Base-by-base conservation (phyloP, 306 rosid species). In the Rosa multiflora region DNA sequence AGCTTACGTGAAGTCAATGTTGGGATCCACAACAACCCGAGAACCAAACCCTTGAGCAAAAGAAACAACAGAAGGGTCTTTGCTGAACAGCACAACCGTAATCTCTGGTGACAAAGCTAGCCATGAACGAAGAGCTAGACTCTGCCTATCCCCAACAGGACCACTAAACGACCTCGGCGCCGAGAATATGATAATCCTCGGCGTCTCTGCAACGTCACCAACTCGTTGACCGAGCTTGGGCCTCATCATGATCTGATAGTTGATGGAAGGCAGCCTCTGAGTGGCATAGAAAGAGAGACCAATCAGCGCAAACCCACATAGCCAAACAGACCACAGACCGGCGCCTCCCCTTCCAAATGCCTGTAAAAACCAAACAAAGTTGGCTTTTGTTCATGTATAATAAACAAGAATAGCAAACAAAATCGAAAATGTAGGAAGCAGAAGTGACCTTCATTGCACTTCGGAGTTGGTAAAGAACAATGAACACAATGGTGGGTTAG, bases 1-100 rank as follows among this genome's bases (percentile, higher is more conserved):
- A 72, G 78, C 93, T 87, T 88, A 95, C 99, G 90, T 90, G 83
- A 95, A 95, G 88, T 95, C 99, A 71, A 91, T 88, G 85, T 74
- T 44, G 29, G 80, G 61, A 51, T 95, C 93, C n/a, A 91, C 91
- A 48, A 81, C 83, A 86, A 92, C 97, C 78, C 88, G 88, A 11
- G 96, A 88, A 82, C 82, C 88, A 47, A 90, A 84, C 58, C 73
- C 68, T 47, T 47, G 70, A 5, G 94, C 87, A 26, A 88, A 90
- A 29, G 94, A 86, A 47, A 78, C 87, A 68, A 88, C 96, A 6
- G 98, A 91, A 73, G 90, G 86, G 81, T 95, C 87, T 77, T 83
- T 90, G 82, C 94, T 88, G 72, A 68, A 92, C 53, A 95, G 81
- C 81, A 92, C 88, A 70, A 92, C 91, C 0, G 81, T 63, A 73